A percentile compares a stretch with the other conserved stretches of the same genome.
Conservation (phyloP, 177 flowering plant species). For the Vitis hybrid region DNA sequence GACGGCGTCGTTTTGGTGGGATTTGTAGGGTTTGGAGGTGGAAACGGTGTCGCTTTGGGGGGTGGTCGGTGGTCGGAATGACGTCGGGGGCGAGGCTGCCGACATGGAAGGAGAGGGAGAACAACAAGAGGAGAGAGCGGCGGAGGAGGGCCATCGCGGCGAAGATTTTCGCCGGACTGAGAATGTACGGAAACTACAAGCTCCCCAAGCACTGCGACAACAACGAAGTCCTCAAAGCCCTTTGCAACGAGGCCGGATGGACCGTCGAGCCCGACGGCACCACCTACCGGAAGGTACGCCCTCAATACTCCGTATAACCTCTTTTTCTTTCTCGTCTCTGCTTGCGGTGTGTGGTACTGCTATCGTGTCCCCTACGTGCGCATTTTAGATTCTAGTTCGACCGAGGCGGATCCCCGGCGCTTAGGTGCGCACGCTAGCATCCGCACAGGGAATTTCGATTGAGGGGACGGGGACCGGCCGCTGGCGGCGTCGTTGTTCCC, state of each 20-base stretch:
- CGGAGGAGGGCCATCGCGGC: constrained; percentile 73
- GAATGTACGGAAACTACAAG: constrained; percentile 64
- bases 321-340: background rate
- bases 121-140: constrained; percentile 68
- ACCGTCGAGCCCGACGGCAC: constrained; percentile 75
- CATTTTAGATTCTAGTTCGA: too few relatives aligned
- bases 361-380: too few relatives aligned
- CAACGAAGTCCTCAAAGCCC: constrained; percentile 71
- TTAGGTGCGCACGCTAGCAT: too few relatives aligned
- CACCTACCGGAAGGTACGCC: constrained; percentile 62
- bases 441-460: too few relatives aligned
- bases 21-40: too few relatives aligned
- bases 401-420: too few relatives aligned
- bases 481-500: too few relatives aligned
- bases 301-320: background rate
- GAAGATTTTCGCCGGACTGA: constrained; percentile 60
- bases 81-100: constrained; percentile 57
- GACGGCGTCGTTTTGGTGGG: too few relatives aligned
- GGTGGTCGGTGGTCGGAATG: constrained; percentile 13
- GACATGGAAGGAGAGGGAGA: constrained; percentile 73
- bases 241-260: constrained; percentile 76
- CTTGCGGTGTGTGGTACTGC: background rate
- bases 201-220: constrained; percentile 70
- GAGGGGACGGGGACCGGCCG: too few relatives aligned
- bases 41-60: too few relatives aligned